phyloP scores from a whole-genome alignment of 129 eudicot species.

The Flaveria bidentis region DNA sequence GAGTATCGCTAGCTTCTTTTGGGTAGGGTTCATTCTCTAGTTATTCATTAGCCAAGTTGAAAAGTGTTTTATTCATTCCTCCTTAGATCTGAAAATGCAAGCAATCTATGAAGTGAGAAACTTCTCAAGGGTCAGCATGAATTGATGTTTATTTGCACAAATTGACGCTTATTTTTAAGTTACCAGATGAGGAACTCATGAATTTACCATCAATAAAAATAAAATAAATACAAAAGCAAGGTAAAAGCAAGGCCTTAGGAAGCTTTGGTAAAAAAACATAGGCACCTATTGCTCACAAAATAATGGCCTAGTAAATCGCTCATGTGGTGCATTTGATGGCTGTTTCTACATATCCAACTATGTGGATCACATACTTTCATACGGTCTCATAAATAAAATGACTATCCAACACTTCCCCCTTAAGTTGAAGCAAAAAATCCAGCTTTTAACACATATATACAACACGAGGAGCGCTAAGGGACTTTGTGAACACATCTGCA shows the following conservation, averaged over 20 bases:
- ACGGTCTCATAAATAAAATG: neutral
- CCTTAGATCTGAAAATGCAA: neutral
- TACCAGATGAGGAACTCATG: neutral
- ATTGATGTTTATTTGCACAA: neutral
- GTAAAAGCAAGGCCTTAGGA: neutral
- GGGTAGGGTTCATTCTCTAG: neutral
- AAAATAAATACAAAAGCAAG: neutral
- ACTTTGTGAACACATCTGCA: too few species aligned
- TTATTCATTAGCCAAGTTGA: neutral
- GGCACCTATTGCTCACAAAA: neutral
- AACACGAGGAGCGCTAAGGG: too few species aligned
- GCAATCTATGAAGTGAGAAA: neutral
- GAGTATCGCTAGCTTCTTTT: conserved; percentile 7
- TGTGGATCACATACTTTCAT: neutral
- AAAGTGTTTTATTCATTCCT: neutral
- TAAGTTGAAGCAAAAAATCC: too few species aligned
- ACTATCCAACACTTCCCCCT: neutral
- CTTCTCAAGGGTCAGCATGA: conserved; percentile 4
- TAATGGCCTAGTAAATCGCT: neutral
- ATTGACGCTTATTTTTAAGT: neutral
- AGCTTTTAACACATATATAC: too few species aligned
- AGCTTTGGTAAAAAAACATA: neutral
- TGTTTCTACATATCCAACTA: neutral
- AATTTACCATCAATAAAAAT: neutral
- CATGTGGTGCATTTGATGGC: neutral